Evolutionary conservation across 257 asterid species (phyloP).

Genomic region (Solanum sejunctum): DNA sequence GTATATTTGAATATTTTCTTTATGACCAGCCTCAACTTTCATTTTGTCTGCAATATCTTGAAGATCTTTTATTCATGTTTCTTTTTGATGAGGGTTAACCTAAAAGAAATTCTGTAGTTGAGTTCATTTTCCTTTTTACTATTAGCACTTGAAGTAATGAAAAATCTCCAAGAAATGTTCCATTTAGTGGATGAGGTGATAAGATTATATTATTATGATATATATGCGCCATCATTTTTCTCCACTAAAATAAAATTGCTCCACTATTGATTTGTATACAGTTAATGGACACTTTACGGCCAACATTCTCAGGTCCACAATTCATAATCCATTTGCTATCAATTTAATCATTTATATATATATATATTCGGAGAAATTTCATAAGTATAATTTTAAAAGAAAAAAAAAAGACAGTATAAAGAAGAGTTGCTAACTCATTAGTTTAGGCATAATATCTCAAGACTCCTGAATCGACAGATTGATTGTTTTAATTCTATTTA

Average conservation of each 20-base stretch:
- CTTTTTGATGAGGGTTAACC: background rate
- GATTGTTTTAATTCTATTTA: too few relatives aligned
- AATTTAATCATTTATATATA: too few relatives aligned
- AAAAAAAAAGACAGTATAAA: too few relatives aligned
- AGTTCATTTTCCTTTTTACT: too few relatives aligned
- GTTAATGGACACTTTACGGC: background rate
- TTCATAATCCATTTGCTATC: too few relatives aligned
- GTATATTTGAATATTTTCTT: background rate
- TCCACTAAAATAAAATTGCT: background rate
- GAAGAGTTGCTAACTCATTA: too few relatives aligned
- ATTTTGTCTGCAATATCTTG: background rate
- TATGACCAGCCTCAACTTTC: background rate
- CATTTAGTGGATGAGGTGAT: background rate
- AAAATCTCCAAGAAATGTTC: background rate
- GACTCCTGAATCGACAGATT: too few relatives aligned
- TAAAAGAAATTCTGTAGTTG: too few relatives aligned
- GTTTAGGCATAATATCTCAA: too few relatives aligned
- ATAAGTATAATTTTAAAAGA: too few relatives aligned
- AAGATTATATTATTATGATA: background rate
- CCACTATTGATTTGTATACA: background rate
- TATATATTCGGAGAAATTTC: too few relatives aligned
- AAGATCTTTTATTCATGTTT: background rate
- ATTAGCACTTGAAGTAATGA: background rate
- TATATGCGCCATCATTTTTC: background rate
- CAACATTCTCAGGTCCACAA: background rate